phyloP scores from a whole-genome alignment of 139 green algal species.

The Volvox reticuliferus region DNA sequence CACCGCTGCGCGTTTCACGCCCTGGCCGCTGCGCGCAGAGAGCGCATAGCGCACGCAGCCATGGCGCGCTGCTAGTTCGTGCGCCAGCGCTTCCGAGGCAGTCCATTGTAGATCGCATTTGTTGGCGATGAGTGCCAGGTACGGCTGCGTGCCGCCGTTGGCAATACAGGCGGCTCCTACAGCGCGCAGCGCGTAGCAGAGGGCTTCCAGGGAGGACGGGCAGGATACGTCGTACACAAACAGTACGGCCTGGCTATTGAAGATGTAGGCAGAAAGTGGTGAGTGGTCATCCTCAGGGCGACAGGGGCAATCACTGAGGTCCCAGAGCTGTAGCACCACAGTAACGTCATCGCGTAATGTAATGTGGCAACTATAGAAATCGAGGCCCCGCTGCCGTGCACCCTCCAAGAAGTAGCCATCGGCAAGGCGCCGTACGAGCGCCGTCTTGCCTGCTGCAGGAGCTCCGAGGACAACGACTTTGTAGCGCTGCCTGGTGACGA shows the following conservation, averaged over 20 bases:
- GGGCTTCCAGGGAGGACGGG: neutral
- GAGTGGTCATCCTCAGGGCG: neutral
- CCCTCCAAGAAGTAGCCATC: neutral
- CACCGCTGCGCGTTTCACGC: neutral
- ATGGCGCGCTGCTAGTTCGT: conserved; percentile 29
- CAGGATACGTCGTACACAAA: conserved; percentile 30
- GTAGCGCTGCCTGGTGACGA: conserved; percentile 7
- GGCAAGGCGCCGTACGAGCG: conserved; percentile 4
- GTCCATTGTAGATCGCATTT: conserved; percentile 8
- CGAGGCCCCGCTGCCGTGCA: neutral
- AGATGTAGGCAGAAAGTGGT: neutral
- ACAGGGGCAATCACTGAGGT: conserved; percentile 27
- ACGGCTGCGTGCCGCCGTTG: conserved; percentile 2
- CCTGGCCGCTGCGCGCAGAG: neutral
- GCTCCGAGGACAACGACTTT: conserved; percentile 7
- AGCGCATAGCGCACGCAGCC: conserved; percentile 21
- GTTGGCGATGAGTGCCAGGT: conserved; percentile 25
- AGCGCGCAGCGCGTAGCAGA: neutral
- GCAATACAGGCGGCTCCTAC: neutral
- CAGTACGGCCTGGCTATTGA: conserved; percentile 27
- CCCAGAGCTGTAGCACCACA: conserved; percentile 43
- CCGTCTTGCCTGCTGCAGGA: neutral
- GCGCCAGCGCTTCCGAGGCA: neutral
- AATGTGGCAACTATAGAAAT: conserved; percentile 34
- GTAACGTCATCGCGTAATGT: conserved; percentile 23